phyloP scores from a whole-genome alignment of 1,284 basidiomycete species.

The Gastroboletus turbinatus region DNA sequence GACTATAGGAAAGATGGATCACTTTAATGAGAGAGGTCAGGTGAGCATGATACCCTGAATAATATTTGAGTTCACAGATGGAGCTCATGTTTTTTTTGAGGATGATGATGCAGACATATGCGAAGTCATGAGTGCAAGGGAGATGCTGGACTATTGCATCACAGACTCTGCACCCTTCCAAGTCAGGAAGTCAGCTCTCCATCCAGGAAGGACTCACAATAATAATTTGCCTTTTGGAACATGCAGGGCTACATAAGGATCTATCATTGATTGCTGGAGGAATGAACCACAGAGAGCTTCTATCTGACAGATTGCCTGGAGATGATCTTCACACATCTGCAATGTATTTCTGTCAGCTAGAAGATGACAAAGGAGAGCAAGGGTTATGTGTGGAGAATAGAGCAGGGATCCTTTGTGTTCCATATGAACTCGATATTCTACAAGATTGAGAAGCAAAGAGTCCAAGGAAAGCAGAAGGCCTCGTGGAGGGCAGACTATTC shows the following conservation, averaged over 20 bases:
- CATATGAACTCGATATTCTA: conserved; percentile 1
- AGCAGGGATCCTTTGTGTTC: not conserved
- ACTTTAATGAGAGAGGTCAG: no score
- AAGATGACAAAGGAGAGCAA: no score
- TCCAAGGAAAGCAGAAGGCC: not conserved
- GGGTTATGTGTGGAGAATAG: no score
- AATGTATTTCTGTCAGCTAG: conserved; percentile 10
- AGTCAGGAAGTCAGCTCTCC: accelerated
- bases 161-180: not conserved
- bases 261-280: not conserved
- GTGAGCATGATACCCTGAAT: no score
- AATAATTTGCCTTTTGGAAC: not conserved
- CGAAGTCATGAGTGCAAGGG: not conserved
- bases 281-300: accelerated
- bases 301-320: not conserved
- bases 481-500: accelerated
- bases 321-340: not conserved
- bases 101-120: no score
- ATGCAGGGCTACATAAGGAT: not conserved
- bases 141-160: conserved; percentile 11
- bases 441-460: conserved; percentile 4
- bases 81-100: no score
- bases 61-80: no score
- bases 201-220: not conserved
- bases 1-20: no score